Evolutionary conservation across 176 grass and related monocot genomes (phyloP).

Genomic region (Hsuehochloa calcarea): DNA sequence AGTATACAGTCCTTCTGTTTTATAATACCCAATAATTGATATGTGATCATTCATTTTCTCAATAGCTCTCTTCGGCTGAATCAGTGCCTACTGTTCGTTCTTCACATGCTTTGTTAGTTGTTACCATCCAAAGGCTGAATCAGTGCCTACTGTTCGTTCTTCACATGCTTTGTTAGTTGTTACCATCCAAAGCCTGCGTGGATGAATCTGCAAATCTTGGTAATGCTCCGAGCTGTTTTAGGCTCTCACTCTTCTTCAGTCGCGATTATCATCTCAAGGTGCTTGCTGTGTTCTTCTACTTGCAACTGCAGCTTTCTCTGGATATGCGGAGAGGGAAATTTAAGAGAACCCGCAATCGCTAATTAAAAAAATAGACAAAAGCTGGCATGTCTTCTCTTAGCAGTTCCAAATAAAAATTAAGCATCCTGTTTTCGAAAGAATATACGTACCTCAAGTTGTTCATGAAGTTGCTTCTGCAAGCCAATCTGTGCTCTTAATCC

Average conservation of each 20-base stretch:
- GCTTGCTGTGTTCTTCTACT: constrained; percentile 80
- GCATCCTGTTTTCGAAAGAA: too few species aligned
- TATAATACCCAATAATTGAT: not conserved
- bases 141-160: not conserved
- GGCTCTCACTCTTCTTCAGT: constrained; percentile 61
- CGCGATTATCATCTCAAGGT: constrained; percentile 66
- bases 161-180: not conserved
- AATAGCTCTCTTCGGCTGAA: not conserved
- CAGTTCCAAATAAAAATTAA: too few species aligned
- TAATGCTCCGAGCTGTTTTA: constrained; percentile 41
- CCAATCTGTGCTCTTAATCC: too few species aligned
- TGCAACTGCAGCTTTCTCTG: constrained; percentile 80
- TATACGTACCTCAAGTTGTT: too few species aligned
- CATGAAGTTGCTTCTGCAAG: too few species aligned
- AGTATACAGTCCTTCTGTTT: not conserved
- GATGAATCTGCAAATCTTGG: not conserved
- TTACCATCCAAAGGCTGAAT: not conserved
- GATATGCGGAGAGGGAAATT: constrained; percentile 32
- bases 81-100: not conserved
- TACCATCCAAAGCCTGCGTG: not conserved
- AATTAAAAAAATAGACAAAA: not conserved
- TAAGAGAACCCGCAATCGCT: not conserved
- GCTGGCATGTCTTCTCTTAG: not conserved
- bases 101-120: not conserved
- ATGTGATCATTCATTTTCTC: not conserved